These are phyloP conservation scores for Trametes elegans DNA, from an alignment of 768 basidiomycete genomes.

Conservation along the genomic window DNA sequence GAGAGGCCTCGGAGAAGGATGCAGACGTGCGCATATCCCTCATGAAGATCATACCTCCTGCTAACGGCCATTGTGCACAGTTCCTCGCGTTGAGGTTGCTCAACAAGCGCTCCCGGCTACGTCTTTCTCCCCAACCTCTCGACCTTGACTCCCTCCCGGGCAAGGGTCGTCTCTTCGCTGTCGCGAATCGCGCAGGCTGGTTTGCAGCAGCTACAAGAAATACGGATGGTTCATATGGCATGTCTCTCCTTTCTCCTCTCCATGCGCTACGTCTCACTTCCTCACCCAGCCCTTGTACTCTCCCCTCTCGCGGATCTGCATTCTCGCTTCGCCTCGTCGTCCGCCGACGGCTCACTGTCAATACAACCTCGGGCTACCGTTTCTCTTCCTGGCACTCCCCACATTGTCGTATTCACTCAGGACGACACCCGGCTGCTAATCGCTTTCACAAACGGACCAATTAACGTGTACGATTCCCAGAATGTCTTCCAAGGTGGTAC, in stretches of 20 bases:
- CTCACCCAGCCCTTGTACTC: slow-evolving; percentile 50
- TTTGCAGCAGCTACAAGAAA: slow-evolving; percentile 59
- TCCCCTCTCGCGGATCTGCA: slow-evolving; percentile 65
- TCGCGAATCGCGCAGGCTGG: slow-evolving; percentile 62
- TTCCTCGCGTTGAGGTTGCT: slow-evolving; percentile 34
- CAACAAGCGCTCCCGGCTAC: slow-evolving; percentile 63
- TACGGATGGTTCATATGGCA: slow-evolving; percentile 37
- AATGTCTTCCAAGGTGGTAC: slow-evolving; percentile 42
- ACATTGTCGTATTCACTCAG: slow-evolving; percentile 52
- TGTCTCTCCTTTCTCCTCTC: slow-evolving; percentile 15
- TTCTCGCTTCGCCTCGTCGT: slow-evolving; percentile 44
- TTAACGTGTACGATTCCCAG: slow-evolving; percentile 59
- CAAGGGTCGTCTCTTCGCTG: slow-evolving; percentile 54
- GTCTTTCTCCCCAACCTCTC: slow-evolving; percentile 53
- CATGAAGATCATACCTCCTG: background rate
- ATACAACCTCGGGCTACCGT: slow-evolving; percentile 56
- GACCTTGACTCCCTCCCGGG: slow-evolving; percentile 40
- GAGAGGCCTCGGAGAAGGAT: slow-evolving; percentile 28
- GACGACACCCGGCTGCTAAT: slow-evolving; percentile 62
- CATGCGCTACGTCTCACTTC: background rate
- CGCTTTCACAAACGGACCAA: slow-evolving; percentile 55
- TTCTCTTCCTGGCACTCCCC: slow-evolving; percentile 46
- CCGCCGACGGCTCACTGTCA: slow-evolving; percentile 34
- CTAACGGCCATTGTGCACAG: slow-evolving; percentile 5
- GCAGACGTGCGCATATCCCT: slow-evolving; percentile 25